These are phyloP conservation scores for Fusarium nelsonii DNA, from an alignment of 2,329 filamentous ascomycete species.

Conservation along the genomic window DNA sequence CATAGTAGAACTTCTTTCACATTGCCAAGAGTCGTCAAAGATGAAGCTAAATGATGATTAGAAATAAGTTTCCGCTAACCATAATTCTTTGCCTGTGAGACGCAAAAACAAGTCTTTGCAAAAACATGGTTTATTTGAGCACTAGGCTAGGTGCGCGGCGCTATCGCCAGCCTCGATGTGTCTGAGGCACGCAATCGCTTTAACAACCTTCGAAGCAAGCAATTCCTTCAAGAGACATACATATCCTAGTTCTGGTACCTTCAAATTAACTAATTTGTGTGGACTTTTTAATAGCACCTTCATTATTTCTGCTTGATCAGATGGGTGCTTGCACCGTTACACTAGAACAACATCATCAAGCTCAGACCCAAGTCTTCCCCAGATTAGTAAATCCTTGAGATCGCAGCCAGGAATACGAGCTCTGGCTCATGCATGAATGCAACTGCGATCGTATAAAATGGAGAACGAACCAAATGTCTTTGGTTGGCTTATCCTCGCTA, in stretches of 20 bases:
- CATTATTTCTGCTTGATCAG: neutral
- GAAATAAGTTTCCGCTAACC: neutral
- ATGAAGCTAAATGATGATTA: neutral
- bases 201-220: no score
- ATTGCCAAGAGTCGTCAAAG: neutral
- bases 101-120: neutral
- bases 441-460: neutral
- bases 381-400: slow-evolving; percentile 1
- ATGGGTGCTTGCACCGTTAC: neutral
- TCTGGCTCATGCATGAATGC: neutral
- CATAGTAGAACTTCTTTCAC: neutral
- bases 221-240: no score
- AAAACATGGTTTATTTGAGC: neutral
- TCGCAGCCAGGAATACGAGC: slow-evolving; percentile 1
- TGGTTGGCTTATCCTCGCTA: neutral
- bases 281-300: neutral
- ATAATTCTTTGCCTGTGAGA: no score
- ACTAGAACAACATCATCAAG: neutral
- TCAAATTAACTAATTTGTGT: neutral
- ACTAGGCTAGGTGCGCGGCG: neutral
- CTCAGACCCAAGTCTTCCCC: neutral
- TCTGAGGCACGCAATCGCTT: no score
- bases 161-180: neutral
- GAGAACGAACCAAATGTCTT: neutral
- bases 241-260: no score